These are phyloP conservation scores for Ophiostoma quercus DNA, from an alignment of 2,329 filamentous ascomycete species.

Conservation along the genomic window DNA sequence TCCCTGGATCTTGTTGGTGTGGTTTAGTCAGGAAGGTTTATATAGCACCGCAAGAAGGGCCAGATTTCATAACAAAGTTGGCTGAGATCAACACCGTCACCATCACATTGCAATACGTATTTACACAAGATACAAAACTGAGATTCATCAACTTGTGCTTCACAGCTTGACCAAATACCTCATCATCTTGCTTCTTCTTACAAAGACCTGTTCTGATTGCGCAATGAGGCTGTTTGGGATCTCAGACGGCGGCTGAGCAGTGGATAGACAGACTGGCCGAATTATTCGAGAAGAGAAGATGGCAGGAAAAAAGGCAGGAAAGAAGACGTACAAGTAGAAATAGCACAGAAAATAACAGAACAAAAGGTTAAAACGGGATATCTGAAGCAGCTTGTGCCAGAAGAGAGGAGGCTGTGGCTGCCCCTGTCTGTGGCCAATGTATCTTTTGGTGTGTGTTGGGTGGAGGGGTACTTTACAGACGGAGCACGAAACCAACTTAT, in stretches of 20 bases:
- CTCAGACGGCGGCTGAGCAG: background rate
- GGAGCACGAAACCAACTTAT: background rate
- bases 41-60: background rate
- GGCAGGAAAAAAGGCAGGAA: background rate
- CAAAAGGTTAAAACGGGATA: background rate
- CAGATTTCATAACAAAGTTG: no score
- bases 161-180: no score
- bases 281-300: background rate
- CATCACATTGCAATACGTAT: background rate
- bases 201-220: background rate
- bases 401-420: conserved; percentile 4
- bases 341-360: background rate
- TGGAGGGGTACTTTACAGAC: background rate
- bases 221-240: conserved; percentile 1
- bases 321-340: no score
- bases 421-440: conserved; percentile 4
- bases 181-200: no score
- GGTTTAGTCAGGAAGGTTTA: background rate
- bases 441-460: background rate
- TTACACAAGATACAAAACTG: no score
- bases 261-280: background rate
- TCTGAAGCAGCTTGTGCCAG: conserved; percentile 6
- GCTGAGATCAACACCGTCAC: background rate
- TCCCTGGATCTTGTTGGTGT: conserved; percentile 12
- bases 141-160: no score